Evolutionary conservation across 257 asterid species (phyloP), one percentile per base, ranked within the genome.

Genomic region (Fraxinus quadrangulata): DNA sequence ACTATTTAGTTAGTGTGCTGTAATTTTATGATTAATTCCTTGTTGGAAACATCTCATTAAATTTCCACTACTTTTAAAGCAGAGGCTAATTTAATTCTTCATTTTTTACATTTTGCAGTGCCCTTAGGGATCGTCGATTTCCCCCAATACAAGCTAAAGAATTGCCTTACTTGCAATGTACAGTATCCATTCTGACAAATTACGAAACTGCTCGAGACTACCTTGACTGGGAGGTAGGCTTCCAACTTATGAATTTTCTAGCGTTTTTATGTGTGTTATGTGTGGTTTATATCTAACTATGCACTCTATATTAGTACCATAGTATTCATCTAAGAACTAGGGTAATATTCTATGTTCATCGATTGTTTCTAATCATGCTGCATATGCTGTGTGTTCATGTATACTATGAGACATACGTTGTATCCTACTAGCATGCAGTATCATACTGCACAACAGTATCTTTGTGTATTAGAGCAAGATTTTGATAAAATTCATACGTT

Each of bases 111-210:
- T 63, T 67, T 75, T 80, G 81, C 91, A 93, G 99, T 78, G 97
- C 98, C 80, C 93, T 96, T 49, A 92, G 91, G 84, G 99, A 96
- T 88, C 93, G 93, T 11, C 89, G 98, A 24, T 93, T 96, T 45
- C 90, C 97, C 71, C 98, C 98, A 12, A 90, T 96, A 88, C 95
- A 92, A 80, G 94, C 99, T 77, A 89, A 92, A 85, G 98, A 96
- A 74, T 81, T 96, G 80, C 94, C 98, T 66, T 65, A 56, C 76
- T 85, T 96, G 92, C 97, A 93, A 83, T 96, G 99, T 83, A 96
- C 99, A 59, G 97, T 96, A 85, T 93, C 97, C 72, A 78, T 93
- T 77, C 89, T 96, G 79, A 86, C 92, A 78, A 88, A 96, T 83
- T 96, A 93, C 77, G 98, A 96, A 87, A 83, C 78, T 82, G 98